phyloP scores from a whole-genome alignment of 1,284 basidiomycete genomes.

The Rhodotorula glutinis region DNA sequence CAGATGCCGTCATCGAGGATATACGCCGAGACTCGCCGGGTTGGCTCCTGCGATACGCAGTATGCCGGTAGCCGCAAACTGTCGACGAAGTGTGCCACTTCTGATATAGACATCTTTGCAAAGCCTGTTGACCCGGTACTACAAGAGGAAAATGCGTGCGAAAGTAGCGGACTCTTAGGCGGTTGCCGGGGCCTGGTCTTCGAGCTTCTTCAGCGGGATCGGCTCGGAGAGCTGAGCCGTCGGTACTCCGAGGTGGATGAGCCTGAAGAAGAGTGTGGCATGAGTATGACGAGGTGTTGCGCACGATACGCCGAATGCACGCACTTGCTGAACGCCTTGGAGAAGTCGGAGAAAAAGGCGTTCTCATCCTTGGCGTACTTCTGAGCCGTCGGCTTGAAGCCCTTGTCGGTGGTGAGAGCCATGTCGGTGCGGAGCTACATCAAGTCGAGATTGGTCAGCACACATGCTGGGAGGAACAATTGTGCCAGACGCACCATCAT shows the following conservation, averaged over 20 bases:
- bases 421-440: constrained; percentile 68
- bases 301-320: neutral
- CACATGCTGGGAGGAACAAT: neutral
- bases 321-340: constrained; percentile 62
- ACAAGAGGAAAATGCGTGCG: too few species aligned
- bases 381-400: constrained; percentile 78
- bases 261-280: constrained; percentile 36
- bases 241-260: constrained; percentile 88
- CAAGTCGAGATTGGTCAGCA: constrained; percentile 4
- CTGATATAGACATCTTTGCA: neutral
- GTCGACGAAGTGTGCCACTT: neutral
- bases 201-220: constrained; percentile 29
- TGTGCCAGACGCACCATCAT: constrained; percentile 73
- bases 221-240: constrained; percentile 61
- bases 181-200: constrained; percentile 17
- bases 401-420: constrained; percentile 77
- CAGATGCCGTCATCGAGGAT: too few species aligned
- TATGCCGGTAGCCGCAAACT: too few species aligned
- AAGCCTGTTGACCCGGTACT: too few species aligned
- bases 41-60: too few species aligned
- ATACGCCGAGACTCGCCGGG: too few species aligned
- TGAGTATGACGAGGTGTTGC: neutral
- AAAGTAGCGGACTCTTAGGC: constrained; percentile 1
- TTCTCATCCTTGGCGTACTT: constrained; percentile 74
- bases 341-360: constrained; percentile 88